Evolutionary conservation across 148 eudicot genomes (phyloP).

Genomic region (Chenopodium suecicum): DNA sequence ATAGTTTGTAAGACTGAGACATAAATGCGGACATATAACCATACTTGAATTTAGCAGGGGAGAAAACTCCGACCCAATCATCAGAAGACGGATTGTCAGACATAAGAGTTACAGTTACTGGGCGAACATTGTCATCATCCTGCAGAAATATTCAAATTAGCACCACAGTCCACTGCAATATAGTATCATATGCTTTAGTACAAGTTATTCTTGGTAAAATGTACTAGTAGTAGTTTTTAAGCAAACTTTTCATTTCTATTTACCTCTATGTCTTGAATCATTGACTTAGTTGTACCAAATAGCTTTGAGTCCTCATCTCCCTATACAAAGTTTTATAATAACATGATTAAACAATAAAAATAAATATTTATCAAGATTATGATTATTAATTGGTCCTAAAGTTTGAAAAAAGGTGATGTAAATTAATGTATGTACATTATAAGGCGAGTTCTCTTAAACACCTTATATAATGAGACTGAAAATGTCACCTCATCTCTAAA

Average conservation of each 20-base stretch:
- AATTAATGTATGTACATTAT: no score
- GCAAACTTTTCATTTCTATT: no score
- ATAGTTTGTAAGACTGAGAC: background rate
- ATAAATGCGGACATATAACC: background rate
- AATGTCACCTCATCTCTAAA: no score
- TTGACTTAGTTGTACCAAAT: background rate
- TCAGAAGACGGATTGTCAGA: slow-evolving; percentile 44
- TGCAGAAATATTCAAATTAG: background rate
- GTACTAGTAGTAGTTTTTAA: no score
- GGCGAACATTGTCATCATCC: background rate
- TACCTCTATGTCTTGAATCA: background rate
- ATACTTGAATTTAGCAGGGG: slow-evolving; percentile 88
- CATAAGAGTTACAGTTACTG: background rate
- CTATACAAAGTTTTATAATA: background rate
- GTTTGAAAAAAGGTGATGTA: no score
- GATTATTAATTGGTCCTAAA: background rate
- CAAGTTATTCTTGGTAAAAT: no score
- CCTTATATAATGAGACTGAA: no score
- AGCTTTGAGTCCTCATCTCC: background rate
- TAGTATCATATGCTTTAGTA: no score
- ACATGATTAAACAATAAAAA: background rate
- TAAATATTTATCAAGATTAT: background rate
- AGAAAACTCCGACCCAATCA: slow-evolving; percentile 97
- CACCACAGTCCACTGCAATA: background rate
- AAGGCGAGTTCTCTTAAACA: no score